These are phyloP conservation scores for Akanthomyces dipterigenus DNA, from an alignment of 2,329 filamentous ascomycete genomes.

Conservation along the genomic window DNA sequence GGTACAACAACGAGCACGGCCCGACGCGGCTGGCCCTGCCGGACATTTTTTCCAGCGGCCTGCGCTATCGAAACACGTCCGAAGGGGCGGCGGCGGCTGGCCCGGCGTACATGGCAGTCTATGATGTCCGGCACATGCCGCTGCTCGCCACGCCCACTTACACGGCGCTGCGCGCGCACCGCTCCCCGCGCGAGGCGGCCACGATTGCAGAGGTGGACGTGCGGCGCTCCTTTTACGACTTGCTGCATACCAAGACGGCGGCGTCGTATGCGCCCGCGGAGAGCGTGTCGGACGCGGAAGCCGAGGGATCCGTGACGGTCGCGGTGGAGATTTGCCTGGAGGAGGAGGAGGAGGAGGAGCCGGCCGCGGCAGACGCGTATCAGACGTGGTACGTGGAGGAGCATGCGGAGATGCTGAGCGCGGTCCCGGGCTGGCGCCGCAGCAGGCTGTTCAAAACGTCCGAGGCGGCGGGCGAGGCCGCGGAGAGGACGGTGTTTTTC, in stretches of 20 bases:
- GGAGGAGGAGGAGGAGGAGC: slow-evolving; percentile 33
- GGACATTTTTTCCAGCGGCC: slow-evolving; percentile 67
- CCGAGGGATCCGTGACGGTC: slow-evolving; percentile 54
- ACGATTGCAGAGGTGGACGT: slow-evolving; percentile 56
- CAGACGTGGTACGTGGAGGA: slow-evolving; percentile 69
- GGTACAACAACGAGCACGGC: slow-evolving; percentile 93
- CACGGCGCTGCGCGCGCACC: slow-evolving; percentile 53
- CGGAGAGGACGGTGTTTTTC: slow-evolving; percentile 44
- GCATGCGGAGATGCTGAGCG: slow-evolving; percentile 63
- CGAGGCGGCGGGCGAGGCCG: slow-evolving; percentile 37
- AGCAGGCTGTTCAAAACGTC: slow-evolving; percentile 65
- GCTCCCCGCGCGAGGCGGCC: slow-evolving; percentile 46
- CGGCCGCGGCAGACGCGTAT: slow-evolving; percentile 45
- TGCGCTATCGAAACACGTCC: slow-evolving; percentile 62
- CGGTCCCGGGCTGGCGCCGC: slow-evolving; percentile 72
- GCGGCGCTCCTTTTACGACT: slow-evolving; percentile 63
- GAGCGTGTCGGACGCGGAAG: slow-evolving; percentile 49
- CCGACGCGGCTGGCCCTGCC: slow-evolving; percentile 71
- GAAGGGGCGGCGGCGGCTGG: slow-evolving; percentile 52
- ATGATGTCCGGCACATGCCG: slow-evolving; percentile 72
- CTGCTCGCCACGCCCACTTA: slow-evolving; percentile 66
- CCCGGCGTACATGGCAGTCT: slow-evolving; percentile 71
- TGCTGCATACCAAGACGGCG: slow-evolving; percentile 49
- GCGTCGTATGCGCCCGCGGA: slow-evolving; percentile 55
- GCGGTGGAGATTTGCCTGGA: slow-evolving; percentile 53